These are phyloP conservation scores for Begonia masoniana DNA, from an alignment of 306 rosid species.

Conservation along the genomic window DNA sequence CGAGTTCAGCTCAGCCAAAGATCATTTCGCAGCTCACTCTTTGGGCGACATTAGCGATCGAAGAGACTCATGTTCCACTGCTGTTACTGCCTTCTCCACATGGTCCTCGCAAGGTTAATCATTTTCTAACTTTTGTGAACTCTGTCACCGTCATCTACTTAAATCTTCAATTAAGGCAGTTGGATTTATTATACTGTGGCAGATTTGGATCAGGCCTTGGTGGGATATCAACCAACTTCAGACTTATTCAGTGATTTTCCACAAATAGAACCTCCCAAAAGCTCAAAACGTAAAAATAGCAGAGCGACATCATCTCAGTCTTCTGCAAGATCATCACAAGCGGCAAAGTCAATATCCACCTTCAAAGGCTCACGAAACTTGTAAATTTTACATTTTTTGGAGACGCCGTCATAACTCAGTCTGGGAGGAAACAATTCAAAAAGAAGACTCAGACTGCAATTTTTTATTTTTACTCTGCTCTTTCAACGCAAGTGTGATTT, in stretches of 20 bases:
- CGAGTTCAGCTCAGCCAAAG: constrained; percentile 47
- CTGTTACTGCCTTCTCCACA: constrained; percentile 31
- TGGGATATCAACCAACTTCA: constrained; percentile 27
- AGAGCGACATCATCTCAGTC: constrained; percentile 34
- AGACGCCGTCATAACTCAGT: too few species aligned
- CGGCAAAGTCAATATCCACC: constrained; percentile 30
- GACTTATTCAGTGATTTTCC: constrained; percentile 25
- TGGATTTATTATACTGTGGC: constrained; percentile 4
- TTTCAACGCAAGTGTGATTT: too few species aligned
- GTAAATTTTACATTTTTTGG: too few species aligned
- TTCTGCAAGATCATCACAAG: constrained; percentile 33
- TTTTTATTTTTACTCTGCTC: too few species aligned
- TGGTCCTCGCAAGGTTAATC: constrained; percentile 63
- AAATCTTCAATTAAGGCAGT: too few species aligned
- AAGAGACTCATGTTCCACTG: constrained; percentile 40
- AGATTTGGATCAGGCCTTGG: constrained; percentile 36
- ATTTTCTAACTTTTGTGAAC: too few species aligned
- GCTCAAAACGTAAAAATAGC: constrained; percentile 38
- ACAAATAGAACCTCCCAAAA: constrained; percentile 41
- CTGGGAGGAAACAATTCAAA: too few species aligned
- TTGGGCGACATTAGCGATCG: constrained; percentile 36
- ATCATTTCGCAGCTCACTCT: constrained; percentile 38
- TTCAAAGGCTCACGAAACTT: constrained; percentile 7
- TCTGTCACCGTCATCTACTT: too few species aligned
- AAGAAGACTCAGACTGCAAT: too few species aligned